Base-by-base conservation (phyloP, 345 rosid species). In the Euphorbia lathyris region DNA sequence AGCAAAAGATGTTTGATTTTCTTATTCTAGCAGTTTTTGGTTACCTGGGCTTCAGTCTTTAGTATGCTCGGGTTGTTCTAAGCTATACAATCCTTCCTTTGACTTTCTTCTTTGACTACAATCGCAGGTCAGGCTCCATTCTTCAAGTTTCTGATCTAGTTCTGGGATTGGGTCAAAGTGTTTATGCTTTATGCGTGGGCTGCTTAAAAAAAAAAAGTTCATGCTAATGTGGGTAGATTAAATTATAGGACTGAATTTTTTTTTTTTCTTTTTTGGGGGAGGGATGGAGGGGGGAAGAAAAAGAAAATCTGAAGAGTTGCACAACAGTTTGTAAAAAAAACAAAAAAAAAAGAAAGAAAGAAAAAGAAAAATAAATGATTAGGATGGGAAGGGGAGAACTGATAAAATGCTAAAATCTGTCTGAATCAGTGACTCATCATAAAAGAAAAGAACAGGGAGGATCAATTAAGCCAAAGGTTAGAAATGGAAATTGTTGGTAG, bases 91-190 rank as follows among this genome's bases (percentile, higher is more conserved):
- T 70, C 68, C 67, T 67, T 19, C 50, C 56, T 17, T 77, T 74
- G 76, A 74, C 75, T 61, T 48, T 64, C 59, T 66, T 55, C 61
- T 79, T 79, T 75, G 77, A 75, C 71, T 75, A 79, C 43, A 67
- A 75, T 79, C 74, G 76, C 82, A 79, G 82, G 82, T 79, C 71
- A 75, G 68, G 65, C 76, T 71, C 12, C 72, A 51, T 67, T 74
- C 75, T 58, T 74, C 74, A 52, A 68, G 66, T 79, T 70, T 74
- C 78, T 72, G 64, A 56, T 78, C 70, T 40, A 62, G 69, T 68
- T 64, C 67, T 50, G 72, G 62, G 72, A 25, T 73, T 66, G 72
- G 57, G 73, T 69, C 63, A 48, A 69, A 77, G 13, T 25, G 22
- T 64, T 26, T 64, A 43, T 64, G 53, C 16, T 64, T 25, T 43